Percentiles rank a stretch among this genome's conserved stretches.
phyloP scores from a whole-genome alignment of 2,329 filamentous ascomycete genomes.

The Verticillium nubilum region DNA sequence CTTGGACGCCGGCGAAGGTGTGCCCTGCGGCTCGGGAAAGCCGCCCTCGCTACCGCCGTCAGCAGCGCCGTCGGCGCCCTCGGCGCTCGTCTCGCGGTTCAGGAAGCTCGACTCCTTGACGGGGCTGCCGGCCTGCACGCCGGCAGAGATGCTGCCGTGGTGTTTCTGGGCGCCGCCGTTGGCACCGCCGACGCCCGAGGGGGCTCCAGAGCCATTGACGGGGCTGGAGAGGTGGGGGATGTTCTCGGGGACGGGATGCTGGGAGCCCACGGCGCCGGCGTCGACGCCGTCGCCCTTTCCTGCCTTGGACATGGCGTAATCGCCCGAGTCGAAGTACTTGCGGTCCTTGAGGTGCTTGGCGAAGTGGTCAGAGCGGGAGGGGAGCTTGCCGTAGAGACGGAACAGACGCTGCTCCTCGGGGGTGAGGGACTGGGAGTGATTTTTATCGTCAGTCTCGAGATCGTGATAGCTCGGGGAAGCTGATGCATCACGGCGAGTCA shows the following conservation, averaged over 20 bases:
- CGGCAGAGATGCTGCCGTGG: constrained; percentile 18
- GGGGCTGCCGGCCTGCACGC: constrained; percentile 65
- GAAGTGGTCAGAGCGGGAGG: constrained; percentile 90
- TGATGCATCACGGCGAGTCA: constrained; percentile 4
- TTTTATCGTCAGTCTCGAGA: neutral
- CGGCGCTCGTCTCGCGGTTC: constrained; percentile 72
- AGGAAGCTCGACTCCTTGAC: constrained; percentile 88
- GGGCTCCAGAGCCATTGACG: constrained; percentile 27
- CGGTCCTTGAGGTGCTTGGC: constrained; percentile 99
- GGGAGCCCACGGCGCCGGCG: constrained; percentile 86
- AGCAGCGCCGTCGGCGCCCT: constrained; percentile 31
- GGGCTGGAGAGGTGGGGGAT: constrained; percentile 83
- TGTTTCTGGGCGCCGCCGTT: constrained; percentile 12
- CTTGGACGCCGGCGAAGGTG: constrained; percentile 16
- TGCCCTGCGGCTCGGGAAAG: constrained; percentile 34
- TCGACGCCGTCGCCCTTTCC: constrained; percentile 94
- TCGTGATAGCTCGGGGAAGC: constrained; percentile 14
- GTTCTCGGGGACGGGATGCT: constrained; percentile 92
- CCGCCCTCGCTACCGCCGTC: constrained; percentile 10
- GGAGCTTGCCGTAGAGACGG: constrained; percentile 95
- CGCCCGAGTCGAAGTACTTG: constrained; percentile 96
- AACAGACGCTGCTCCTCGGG: constrained; percentile 96
- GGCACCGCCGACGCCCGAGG: constrained; percentile 6
- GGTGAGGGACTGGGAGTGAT: constrained; percentile 66
- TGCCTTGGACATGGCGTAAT: constrained; percentile 95